These are phyloP conservation scores for Aspergillus quadrilineatus DNA, from an alignment of 2,329 filamentous ascomycete species.

Conservation along the genomic window DNA sequence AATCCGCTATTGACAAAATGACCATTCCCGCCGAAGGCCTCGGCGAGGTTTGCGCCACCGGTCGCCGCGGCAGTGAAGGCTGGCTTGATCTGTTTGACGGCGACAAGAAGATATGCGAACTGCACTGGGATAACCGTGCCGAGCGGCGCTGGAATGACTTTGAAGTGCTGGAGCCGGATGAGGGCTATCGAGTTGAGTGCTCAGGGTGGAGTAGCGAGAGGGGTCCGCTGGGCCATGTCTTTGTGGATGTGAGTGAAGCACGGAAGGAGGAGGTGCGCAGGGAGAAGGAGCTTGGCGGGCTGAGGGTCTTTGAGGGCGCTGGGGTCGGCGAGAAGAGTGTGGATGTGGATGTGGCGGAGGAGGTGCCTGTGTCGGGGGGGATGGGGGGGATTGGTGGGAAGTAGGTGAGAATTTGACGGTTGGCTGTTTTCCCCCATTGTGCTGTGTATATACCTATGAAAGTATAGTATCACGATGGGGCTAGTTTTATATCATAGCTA, in stretches of 20 bases:
- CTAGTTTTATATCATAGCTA: too few species aligned
- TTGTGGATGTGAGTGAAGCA: constrained; percentile 26
- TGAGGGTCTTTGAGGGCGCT: background rate
- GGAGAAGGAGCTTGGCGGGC: background rate
- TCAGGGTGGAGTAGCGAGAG: constrained; percentile 32
- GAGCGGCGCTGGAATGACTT: constrained; percentile 25
- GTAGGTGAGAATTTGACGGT: too few species aligned
- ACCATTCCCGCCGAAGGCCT: constrained; percentile 28
- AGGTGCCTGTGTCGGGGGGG: background rate
- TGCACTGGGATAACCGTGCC: constrained; percentile 35
- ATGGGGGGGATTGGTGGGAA: background rate
- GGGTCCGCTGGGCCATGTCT: constrained; percentile 34
- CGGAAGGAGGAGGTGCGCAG: constrained; percentile 20
- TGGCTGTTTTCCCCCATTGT: too few species aligned
- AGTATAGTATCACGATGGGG: too few species aligned
- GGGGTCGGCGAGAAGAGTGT: background rate
- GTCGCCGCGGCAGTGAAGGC: constrained; percentile 34
- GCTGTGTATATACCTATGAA: too few species aligned
- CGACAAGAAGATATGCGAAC: constrained; percentile 33
- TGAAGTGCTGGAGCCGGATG: constrained; percentile 27
- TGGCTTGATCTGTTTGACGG: constrained; percentile 33
- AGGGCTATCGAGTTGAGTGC: constrained; percentile 29
- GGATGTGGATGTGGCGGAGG: background rate
- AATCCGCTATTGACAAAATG: constrained; percentile 33
- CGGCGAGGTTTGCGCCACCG: constrained; percentile 31